Percentiles rank a stretch among this genome's conserved stretches.
phyloP scores from a whole-genome alignment of 805 yeast genomes.

The Yamadazyma insecticola region DNA sequence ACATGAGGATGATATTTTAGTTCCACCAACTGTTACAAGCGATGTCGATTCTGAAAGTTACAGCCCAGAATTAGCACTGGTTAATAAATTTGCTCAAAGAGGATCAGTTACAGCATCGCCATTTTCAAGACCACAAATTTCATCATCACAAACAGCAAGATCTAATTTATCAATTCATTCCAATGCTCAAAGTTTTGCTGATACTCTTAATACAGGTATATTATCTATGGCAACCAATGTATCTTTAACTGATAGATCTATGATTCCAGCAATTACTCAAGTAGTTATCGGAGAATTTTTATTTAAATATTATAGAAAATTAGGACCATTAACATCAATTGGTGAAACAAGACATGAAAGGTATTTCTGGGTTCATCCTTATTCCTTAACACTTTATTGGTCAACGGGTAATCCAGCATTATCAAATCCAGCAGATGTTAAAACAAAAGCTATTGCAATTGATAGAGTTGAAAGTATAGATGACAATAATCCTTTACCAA shows the following conservation, averaged over 20 bases:
- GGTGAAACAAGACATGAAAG: slow-evolving; percentile 84
- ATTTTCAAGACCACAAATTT: slow-evolving; percentile 4
- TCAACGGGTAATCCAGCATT: slow-evolving; percentile 73
- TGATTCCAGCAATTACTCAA: slow-evolving; percentile 85
- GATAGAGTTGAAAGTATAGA: slow-evolving; percentile 71
- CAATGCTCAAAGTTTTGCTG: slow-evolving; percentile 22
- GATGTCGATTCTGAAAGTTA: slow-evolving; percentile 2
- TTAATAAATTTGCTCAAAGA: slow-evolving; percentile 9
- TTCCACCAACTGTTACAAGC: slow-evolving; percentile 14
- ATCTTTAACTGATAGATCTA: slow-evolving; percentile 62
- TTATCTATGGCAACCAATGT: slow-evolving; percentile 56
- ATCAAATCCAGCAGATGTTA: slow-evolving; percentile 59
- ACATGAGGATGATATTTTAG: slow-evolving; percentile 18
- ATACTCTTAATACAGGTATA: slow-evolving; percentile 27
- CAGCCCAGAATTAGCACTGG: slow-evolving; percentile 8
- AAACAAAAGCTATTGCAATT: slow-evolving; percentile 78
- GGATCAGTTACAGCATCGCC: no score
- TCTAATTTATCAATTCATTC: slow-evolving; percentile 27
- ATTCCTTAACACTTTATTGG: slow-evolving; percentile 89
- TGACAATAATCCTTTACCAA: slow-evolving; percentile 83
- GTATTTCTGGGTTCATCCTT: slow-evolving; percentile 96
- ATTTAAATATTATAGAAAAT: slow-evolving; percentile 75
- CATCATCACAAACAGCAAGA: slow-evolving; percentile 11
- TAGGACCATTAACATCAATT: slow-evolving; percentile 69
- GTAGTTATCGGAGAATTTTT: slow-evolving; percentile 90